Conservation (phyloP, 2,329 filamentous ascomycete species). For the Trichophyton simii region DNA sequence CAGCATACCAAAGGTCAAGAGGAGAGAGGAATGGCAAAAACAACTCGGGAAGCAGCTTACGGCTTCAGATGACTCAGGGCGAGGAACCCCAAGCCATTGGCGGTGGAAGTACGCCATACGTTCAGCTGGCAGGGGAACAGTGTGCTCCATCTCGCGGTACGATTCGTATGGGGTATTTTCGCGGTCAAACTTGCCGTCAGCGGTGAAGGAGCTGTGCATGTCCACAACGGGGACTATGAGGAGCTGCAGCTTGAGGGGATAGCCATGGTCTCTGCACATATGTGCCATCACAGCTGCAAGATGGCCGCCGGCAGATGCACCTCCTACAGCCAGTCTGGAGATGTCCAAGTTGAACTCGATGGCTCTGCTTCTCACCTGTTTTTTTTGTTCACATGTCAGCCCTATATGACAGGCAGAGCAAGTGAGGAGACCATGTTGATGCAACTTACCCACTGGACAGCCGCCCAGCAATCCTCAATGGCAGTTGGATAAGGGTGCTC, state of each 20-base stretch:
- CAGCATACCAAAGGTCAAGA: not conserved
- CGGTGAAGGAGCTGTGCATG: slow-evolving; percentile 25
- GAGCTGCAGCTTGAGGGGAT: slow-evolving; percentile 27
- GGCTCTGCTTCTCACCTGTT: slow-evolving; percentile 23
- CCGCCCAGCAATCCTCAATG: slow-evolving; percentile 30
- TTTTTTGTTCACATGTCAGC: too few relatives aligned
- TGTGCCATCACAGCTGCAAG: slow-evolving; percentile 29
- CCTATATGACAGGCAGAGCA: too few relatives aligned
- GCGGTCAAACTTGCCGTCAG: slow-evolving; percentile 24
- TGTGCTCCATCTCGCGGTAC: slow-evolving; percentile 29
- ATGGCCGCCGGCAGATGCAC: slow-evolving; percentile 30
- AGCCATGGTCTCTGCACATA: slow-evolving; percentile 26
- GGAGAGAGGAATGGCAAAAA: not conserved
- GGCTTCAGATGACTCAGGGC: slow-evolving; percentile 24
- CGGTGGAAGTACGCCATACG: slow-evolving; percentile 31
- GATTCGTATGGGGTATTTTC: slow-evolving; percentile 28
- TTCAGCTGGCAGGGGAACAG: slow-evolving; percentile 23
- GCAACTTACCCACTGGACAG: slow-evolving; percentile 27
- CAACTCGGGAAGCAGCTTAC: slow-evolving; percentile 16
- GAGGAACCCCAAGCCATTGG: slow-evolving; percentile 27
- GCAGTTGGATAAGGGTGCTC: slow-evolving; percentile 29
- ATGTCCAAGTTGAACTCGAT: slow-evolving; percentile 25
- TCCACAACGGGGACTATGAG: slow-evolving; percentile 28
- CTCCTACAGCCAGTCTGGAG: slow-evolving; percentile 27
- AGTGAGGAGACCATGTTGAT: not conserved